phyloP scores from a whole-genome alignment of 2,329 filamentous ascomycete genomes.

The Sarocladium brachiariae region DNA sequence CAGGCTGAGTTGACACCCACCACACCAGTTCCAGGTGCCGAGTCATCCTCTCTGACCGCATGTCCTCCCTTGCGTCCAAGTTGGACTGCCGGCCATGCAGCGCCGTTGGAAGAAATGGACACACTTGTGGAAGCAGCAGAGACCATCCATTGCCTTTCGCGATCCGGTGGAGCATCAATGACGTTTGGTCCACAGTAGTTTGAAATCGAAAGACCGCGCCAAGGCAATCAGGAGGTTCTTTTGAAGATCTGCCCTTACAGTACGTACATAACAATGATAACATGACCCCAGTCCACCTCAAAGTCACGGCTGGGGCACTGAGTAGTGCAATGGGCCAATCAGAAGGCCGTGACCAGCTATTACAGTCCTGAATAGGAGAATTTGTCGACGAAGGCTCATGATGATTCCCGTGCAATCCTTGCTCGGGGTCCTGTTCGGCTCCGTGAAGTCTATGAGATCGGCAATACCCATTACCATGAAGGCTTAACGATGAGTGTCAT shows the following conservation, averaged over 20 bases:
- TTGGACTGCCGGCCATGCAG: background rate
- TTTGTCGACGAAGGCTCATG: background rate
- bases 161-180: constrained; percentile 1
- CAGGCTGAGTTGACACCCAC: background rate
- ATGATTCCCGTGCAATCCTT: background rate
- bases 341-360: background rate
- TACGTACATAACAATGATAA: background rate
- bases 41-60: constrained; percentile 6
- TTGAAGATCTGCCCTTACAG: background rate
- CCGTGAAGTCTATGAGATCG: background rate
- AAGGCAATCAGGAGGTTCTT: no score
- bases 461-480: background rate
- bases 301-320: background rate
- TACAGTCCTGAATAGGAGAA: background rate
- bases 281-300: background rate
- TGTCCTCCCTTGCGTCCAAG: constrained; percentile 2
- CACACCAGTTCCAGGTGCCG: background rate
- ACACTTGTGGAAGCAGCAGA: background rate
- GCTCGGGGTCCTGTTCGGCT: background rate
- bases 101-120: background rate
- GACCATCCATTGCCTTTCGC: background rate
- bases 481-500: background rate
- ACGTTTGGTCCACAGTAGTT: no score
- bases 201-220: no score
- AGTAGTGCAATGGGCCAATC: background rate